Evolutionary conservation across 768 basidiomycete species (phyloP), one percentile per base, ranked within the genome.

Genomic region (Suillus fuscotomentosus): DNA sequence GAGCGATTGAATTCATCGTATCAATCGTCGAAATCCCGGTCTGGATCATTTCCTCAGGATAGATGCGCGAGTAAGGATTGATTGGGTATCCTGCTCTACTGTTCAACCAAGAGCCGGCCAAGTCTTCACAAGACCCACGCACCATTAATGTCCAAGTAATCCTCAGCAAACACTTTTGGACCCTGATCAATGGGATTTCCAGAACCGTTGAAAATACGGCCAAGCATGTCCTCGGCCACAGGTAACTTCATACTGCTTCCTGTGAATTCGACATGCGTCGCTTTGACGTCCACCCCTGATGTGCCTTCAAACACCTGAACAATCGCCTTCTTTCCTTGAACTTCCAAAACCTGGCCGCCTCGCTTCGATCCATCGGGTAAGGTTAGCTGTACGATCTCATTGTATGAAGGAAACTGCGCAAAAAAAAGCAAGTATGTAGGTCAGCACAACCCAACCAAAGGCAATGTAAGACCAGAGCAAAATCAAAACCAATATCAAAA

Each of bases 11-110:
- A 81, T 99, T 96, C 95, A 97, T 97, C 50, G 87, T 88, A 76
- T 97, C 95, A 73, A 97, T 96, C 31, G 97, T 99, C 51, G 97
- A 99, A 73, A 99, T 99, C 79, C 97, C 97, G 42, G 97, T 99
- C 79, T 99, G 97, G 68, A 99, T 99, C 97, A 99, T 99, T 81
- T 99, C 97, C 79, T 99, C 97, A 65, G 97, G 97, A 81, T 99
- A 99, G 81, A 98, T 99, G 76, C 97, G 95, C 67, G 93, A 94
- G 78, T 89, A 97, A 24, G 95, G 95, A 77, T 97, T 99, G 80
- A 99, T 99, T 51, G 97, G 97, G 5, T 95, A 97, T 66, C 96
- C 96, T 97, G 68, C 61, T 48, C 60, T 67, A 67, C 68, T 24
- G 14, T 27, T 63, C 65, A 72, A 66, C 59, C 41, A 64, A 27